Evolutionary conservation across 768 basidiomycete species (phyloP), one percentile per base, ranked within the genome.

Genomic region (Coprinopsis sp.): DNA sequence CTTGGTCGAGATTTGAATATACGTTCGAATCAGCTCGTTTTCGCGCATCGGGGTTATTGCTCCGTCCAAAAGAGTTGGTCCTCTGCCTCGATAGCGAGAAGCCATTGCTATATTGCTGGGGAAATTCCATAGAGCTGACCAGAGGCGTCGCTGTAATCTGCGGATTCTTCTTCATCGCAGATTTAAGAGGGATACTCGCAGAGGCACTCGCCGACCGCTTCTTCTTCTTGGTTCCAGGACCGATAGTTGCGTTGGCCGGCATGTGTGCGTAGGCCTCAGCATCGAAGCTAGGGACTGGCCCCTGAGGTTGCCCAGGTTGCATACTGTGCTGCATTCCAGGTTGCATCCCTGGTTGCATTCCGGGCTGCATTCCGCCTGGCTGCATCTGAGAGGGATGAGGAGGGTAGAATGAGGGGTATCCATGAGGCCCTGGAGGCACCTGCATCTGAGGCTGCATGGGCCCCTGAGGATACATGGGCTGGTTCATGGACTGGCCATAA

Each of bases 401-500:
- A 12, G 56, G 52, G 49, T 63, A 64, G 50, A 61, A 66, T 2
- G 64, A 60, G 21, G 65, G 65, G 51, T 73, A 71, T 23, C 69
- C 70, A 59, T 59, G 34, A 18, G 57, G 62, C n/a, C 52, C 52
- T 19, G 51, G 54, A n/a, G n/a, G n/a, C n/a, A n/a, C n/a, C 29
- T 19, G 47, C 49, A 46, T 44, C 30, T 37, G 50, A 22, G 33
- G 42, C 55, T 38, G 66, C 54, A 39, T 41, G 23, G 37, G 27
- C 60, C 62, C 54, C 37, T 69, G 67, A 21, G 66, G 70, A 18
- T 77, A 74, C 21, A 64, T 59, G 10, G 71, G 69, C 37, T 75
- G 73, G 16, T n/a, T n/a, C n/a, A 63, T 63, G 52, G 74, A 76
- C 63, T 73, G 72, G 21, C 67, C 59, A 60, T 76, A 78, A 36